phyloP scores from a whole-genome alignment of 2,329 filamentous ascomycete genomes.

The Fusarium scirpi region DNA sequence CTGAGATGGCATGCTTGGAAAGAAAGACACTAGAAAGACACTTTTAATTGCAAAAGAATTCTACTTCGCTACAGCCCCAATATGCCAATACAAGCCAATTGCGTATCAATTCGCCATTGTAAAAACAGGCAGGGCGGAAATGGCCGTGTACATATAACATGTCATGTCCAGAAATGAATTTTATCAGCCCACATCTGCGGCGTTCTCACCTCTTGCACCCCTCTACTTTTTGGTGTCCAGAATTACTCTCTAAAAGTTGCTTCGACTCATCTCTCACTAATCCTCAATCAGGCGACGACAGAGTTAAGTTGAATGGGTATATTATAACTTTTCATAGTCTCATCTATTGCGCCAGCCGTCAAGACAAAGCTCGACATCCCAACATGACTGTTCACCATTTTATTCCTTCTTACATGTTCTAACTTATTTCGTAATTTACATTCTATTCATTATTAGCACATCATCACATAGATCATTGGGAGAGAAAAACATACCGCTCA shows the following conservation, averaged over 20 bases:
- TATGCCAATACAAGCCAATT: neutral
- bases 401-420: conserved; percentile 7
- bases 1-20: neutral
- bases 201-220: neutral
- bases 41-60: conserved; percentile 5
- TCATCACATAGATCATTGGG: rapidly evolving
- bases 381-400: conserved; percentile 10
- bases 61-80: neutral
- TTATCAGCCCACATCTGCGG: neutral
- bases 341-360: conserved; percentile 37
- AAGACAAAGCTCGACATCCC: conserved; percentile 24
- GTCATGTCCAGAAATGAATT: neutral
- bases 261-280: neutral
- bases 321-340: conserved; percentile 47
- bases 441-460: conserved; percentile 39
- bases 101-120: neutral
- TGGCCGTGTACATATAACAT: neutral
- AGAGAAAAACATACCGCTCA: conserved; percentile 58
- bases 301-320: conserved; percentile 42
- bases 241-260: neutral
- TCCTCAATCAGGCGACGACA: neutral
- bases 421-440: conserved; percentile 38
- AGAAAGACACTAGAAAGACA: neutral
- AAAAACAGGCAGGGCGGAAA: neutral
- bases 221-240: neutral